A percentile compares a stretch with the other conserved stretches of the same genome.
Conservation (phyloP, 495 filamentous ascomycete genomes). For the Penicillium macrosclerotiorum region DNA sequence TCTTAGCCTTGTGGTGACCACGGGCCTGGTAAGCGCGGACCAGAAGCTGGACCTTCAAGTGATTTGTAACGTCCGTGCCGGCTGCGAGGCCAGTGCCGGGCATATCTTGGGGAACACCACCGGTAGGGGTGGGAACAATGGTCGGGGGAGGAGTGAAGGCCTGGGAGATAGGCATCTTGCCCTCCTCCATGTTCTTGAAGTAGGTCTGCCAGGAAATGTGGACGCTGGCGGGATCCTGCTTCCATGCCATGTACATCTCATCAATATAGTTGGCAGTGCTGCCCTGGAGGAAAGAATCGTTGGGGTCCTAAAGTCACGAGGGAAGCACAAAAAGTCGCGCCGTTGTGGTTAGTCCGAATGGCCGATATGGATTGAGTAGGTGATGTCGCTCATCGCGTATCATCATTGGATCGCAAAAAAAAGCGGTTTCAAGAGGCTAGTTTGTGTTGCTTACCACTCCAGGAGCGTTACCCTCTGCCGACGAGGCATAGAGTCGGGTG, state of each 20-base stretch:
- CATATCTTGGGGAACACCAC: conserved; percentile 72
- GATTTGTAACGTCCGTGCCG: conserved; percentile 85
- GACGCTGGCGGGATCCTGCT: conserved; percentile 86
- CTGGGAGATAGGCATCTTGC: conserved; percentile 94
- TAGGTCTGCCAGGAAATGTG: conserved; percentile 99
- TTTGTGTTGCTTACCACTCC: conserved; percentile 37
- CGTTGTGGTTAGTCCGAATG: conserved; percentile 30
- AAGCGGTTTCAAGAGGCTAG: conserved; percentile 9
- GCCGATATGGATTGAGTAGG: not conserved
- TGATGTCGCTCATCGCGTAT: conserved; percentile 5
- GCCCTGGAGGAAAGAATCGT: conserved; percentile 91
- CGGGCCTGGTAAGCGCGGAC: conserved; percentile 97
- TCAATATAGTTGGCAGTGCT: conserved; percentile 98
- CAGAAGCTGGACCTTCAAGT: conserved; percentile 96
- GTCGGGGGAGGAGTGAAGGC: conserved; percentile 95
- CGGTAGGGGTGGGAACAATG: conserved; percentile 74
- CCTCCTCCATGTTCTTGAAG: conserved; percentile 98
- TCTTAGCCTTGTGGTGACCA: conserved; percentile 96
- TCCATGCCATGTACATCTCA: conserved; percentile 99
- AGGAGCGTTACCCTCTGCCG: conserved; percentile 40
- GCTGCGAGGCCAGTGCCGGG: conserved; percentile 67
- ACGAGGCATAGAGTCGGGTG: conserved; percentile 54
- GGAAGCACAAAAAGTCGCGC: conserved; percentile 17
- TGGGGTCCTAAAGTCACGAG: conserved; percentile 63
- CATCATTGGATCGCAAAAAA: conserved; percentile 6